These are phyloP conservation scores for Nitzschia sp. DNA, from an alignment of 108 stramenopile genomes.

Conservation along the genomic window DNA sequence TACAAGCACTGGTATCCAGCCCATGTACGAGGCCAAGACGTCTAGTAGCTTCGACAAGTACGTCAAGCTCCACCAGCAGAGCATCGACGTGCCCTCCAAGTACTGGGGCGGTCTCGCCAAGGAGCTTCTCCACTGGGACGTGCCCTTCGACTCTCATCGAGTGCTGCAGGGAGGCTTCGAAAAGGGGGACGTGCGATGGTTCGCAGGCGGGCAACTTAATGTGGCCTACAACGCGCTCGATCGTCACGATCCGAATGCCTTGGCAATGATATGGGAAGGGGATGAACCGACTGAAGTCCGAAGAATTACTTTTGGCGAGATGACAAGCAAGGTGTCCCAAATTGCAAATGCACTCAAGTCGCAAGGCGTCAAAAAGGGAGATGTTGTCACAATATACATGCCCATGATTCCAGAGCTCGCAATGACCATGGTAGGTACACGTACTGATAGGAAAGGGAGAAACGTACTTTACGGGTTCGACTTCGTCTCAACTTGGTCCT, in stretches of 20 bases:
- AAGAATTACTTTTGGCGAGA: conserved; percentile 72
- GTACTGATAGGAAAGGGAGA: not conserved
- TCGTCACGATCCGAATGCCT: conserved; percentile 69
- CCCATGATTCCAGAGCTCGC: conserved; percentile 98
- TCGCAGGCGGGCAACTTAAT: conserved; percentile 86
- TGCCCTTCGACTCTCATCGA: conserved; percentile 44
- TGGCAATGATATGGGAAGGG: conserved; percentile 76
- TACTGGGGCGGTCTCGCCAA: conserved; percentile 73
- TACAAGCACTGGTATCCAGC: not conserved
- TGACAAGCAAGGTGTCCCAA: conserved; percentile 70
- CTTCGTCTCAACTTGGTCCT: not conserved
- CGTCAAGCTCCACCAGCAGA: conserved; percentile 8
- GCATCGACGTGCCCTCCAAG: conserved; percentile 49
- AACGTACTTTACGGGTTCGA: too few relatives aligned
- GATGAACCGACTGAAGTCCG: conserved; percentile 80
- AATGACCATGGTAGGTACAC: conserved; percentile 81
- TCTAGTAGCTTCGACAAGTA: conserved; percentile 17
- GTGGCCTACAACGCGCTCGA: conserved; percentile 88
- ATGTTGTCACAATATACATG: conserved; percentile 98
- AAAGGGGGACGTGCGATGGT: conserved; percentile 77
- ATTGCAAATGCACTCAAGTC: conserved; percentile 93
- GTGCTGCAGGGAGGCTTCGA: conserved; percentile 52
- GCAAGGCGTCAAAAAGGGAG: conserved; percentile 84
- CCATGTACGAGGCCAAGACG: conserved; percentile 24
- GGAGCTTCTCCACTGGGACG: conserved; percentile 62